phyloP scores from a whole-genome alignment of 306 rosid species.

The Rosa chinensis region DNA sequence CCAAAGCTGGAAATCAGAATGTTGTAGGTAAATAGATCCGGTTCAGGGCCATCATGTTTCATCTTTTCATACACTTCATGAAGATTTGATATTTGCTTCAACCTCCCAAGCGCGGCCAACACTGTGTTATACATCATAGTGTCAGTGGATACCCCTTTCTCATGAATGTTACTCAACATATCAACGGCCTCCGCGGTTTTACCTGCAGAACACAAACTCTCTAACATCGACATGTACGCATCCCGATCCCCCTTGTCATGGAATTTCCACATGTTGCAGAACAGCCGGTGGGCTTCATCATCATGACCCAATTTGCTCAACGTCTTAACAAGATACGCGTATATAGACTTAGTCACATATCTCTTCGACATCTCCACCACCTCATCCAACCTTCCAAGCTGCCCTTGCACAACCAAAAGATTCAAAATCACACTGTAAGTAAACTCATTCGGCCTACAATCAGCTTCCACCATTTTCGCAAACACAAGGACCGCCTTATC shows the following conservation, averaged over 20 bases:
- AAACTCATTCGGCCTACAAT: constrained; percentile 80
- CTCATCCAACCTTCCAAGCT: constrained; percentile 64
- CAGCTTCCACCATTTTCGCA: constrained; percentile 69
- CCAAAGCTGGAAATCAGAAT: constrained; percentile 83
- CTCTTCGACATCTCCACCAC: constrained; percentile 61
- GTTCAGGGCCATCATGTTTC: constrained; percentile 74
- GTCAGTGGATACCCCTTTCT: constrained; percentile 67
- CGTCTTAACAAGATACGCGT: constrained; percentile 73
- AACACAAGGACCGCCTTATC: constrained; percentile 71
- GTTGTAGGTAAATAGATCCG: constrained; percentile 81
- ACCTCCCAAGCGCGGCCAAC: constrained; percentile 70
- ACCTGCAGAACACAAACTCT: constrained; percentile 72
- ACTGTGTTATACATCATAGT: constrained; percentile 83
- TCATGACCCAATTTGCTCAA: constrained; percentile 77
- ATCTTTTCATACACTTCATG: constrained; percentile 76
- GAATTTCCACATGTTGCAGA: constrained; percentile 88
- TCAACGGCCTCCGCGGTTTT: constrained; percentile 81
- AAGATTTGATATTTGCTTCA: constrained; percentile 64
- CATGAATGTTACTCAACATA: constrained; percentile 69
- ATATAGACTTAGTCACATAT: constrained; percentile 56
- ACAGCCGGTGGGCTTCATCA: constrained; percentile 83
- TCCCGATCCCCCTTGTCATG: constrained; percentile 75
- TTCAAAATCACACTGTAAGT: constrained; percentile 70
- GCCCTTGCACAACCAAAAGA: constrained; percentile 72
- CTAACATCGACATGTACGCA: constrained; percentile 81